Percentiles rank a stretch among this genome's conserved stretches.
These are phyloP conservation scores for Leccinum sublutescens DNA, from an alignment of 768 basidiomycete species.

Conservation along the genomic window DNA sequence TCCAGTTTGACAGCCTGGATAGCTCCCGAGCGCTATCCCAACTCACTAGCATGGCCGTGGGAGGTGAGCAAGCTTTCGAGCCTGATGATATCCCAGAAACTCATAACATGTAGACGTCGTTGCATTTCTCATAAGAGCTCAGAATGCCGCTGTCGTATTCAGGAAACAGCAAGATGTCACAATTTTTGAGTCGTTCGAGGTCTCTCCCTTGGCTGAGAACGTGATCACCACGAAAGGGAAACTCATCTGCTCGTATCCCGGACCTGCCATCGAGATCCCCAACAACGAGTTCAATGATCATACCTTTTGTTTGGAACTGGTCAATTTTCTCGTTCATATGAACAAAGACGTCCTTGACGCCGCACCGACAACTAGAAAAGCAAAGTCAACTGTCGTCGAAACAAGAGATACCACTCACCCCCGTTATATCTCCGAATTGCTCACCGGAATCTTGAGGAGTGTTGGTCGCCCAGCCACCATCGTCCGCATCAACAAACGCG, in stretches of 20 bases:
- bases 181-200: constrained; percentile 42
- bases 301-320: constrained; percentile 33
- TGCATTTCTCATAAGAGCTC: not conserved
- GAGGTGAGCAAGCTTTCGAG: constrained; percentile 3
- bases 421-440: constrained; percentile 28
- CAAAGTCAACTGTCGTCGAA: not conserved
- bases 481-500: constrained; percentile 37
- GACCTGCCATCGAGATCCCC: not conserved
- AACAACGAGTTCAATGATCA: not conserved
- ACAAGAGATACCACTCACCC: not conserved
- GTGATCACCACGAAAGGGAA: not conserved
- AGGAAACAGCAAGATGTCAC: not conserved
- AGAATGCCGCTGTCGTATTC: not conserved
- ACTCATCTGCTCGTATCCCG: not conserved
- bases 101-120: constrained; percentile 32
- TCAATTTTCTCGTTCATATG: constrained; percentile 35
- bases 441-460: constrained; percentile 43
- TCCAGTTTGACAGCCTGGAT: constrained; percentile 11
- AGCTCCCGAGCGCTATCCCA: constrained; percentile 1
- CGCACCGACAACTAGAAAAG: constrained; percentile 15
- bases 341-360: constrained; percentile 33
- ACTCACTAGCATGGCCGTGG: constrained; percentile 3
- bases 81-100: not conserved
- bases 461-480: constrained; percentile 24
- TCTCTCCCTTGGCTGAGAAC: constrained; percentile 31